Percentiles rank a stretch among this genome's conserved stretches.
phyloP scores from a whole-genome alignment of 2,329 filamentous ascomycete genomes.

The Aspergillus ustus region DNA sequence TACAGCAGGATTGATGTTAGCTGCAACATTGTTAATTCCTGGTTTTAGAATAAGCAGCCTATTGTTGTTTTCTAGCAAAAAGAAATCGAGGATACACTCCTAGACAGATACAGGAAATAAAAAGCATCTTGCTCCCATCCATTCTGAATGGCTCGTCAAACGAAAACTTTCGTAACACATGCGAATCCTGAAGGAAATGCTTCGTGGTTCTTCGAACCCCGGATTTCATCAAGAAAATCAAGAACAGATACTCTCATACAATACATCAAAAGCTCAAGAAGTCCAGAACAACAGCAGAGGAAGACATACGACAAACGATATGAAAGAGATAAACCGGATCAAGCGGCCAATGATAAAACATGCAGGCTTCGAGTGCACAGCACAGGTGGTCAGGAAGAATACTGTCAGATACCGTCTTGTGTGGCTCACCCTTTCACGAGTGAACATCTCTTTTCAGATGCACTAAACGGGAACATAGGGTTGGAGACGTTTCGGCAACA shows the following conservation, averaged over 20 bases:
- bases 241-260: slow-evolving; percentile 24
- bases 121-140: slow-evolving; percentile 17
- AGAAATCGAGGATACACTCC: slow-evolving; percentile 27
- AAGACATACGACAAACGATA: slow-evolving; percentile 15
- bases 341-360: slow-evolving; percentile 10
- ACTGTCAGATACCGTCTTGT: not conserved
- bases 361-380: not conserved
- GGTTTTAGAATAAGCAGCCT: slow-evolving; percentile 19
- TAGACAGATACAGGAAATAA: slow-evolving; percentile 33
- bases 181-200: slow-evolving; percentile 22
- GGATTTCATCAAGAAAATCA: slow-evolving; percentile 26
- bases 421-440: not conserved
- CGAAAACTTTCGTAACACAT: slow-evolving; percentile 20
- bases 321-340: slow-evolving; percentile 14
- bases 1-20: not conserved
- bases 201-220: slow-evolving; percentile 19
- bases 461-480: not conserved
- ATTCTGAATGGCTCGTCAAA: slow-evolving; percentile 9
- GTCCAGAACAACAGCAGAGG: slow-evolving; percentile 15
- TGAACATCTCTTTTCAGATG: not conserved
- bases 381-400: slow-evolving; percentile 4
- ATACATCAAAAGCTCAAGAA: slow-evolving; percentile 24
- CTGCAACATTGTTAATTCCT: slow-evolving; percentile 8
- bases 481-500: no score
- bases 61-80: slow-evolving; percentile 1